Percentiles rank a stretch among this genome's conserved stretches.
phyloP scores from a whole-genome alignment of 2,329 filamentous ascomycete genomes.

The Colletotrichum tropicale region DNA sequence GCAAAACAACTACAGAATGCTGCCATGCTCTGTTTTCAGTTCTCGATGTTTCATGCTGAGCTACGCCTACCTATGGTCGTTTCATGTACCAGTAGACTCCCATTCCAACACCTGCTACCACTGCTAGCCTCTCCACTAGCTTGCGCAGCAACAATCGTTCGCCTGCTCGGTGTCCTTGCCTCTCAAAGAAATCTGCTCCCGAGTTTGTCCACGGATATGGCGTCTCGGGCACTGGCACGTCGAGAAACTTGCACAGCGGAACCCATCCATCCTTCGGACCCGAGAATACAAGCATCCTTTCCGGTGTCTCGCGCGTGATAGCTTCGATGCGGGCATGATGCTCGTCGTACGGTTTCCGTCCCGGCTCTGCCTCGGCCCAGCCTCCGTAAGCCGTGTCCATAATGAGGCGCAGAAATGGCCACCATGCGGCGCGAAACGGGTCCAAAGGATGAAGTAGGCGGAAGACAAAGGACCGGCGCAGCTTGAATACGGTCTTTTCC shows the following conservation, averaged over 20 bases:
- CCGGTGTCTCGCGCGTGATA: not conserved
- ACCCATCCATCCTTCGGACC: not conserved
- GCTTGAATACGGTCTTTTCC: not conserved
- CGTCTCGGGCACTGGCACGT: not conserved
- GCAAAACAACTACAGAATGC: accelerated
- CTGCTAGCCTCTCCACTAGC: not conserved
- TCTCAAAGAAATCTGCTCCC: not conserved
- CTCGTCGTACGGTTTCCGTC: not conserved
- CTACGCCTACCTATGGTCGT: not conserved
- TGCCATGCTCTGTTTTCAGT: not conserved
- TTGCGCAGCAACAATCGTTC: not conserved
- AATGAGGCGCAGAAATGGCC: not conserved
- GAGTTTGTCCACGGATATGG: not conserved
- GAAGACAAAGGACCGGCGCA: not conserved
- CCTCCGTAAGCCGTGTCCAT: not conserved
- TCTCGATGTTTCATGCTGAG: not conserved
- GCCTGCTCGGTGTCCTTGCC: not conserved
- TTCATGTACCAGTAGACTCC: not conserved
- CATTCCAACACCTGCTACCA: not conserved
- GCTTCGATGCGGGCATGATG: not conserved
- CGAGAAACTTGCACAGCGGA: not conserved
- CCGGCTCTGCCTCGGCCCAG: not conserved
- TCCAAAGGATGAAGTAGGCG: not conserved
- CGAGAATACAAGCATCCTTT: not conserved
- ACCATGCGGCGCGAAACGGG: not conserved